A percentile compares a stretch with the other conserved stretches of the same genome.
phyloP scores from a whole-genome alignment of 352 stramenopile genomes.

The Phytophthora sojae region DNA sequence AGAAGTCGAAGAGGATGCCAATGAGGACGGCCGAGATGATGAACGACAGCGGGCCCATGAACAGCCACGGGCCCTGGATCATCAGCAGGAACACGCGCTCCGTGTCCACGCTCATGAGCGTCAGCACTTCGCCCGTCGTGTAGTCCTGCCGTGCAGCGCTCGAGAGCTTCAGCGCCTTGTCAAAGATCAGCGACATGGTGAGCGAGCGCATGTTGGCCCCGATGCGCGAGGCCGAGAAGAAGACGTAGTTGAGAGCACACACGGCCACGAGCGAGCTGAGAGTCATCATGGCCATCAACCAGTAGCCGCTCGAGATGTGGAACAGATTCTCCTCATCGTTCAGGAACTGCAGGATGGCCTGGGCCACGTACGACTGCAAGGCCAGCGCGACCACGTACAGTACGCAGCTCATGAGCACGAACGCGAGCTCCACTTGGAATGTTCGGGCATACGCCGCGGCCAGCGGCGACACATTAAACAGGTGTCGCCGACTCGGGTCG shows the following conservation, averaged over 20 bases:
- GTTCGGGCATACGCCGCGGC: conserved; percentile 20
- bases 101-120: conserved; percentile 48
- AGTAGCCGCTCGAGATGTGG: conserved; percentile 38
- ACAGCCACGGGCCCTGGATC: conserved; percentile 37
- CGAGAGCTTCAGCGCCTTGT: conserved; percentile 72
- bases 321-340: conserved; percentile 41
- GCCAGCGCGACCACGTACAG: conserved; percentile 39
- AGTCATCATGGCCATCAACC: conserved; percentile 38
- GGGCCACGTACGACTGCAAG: conserved; percentile 35
- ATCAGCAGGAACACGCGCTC: conserved; percentile 49
- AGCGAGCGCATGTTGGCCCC: conserved; percentile 51
- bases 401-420: conserved; percentile 28
- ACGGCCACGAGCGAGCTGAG: conserved; percentile 34
- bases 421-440: conserved; percentile 22
- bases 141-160: conserved; percentile 47
- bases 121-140: conserved; percentile 49
- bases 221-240: conserved; percentile 41
- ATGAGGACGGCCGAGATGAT: conserved; percentile 38
- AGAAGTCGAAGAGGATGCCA: conserved; percentile 41
- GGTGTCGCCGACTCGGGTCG: conserved; percentile 12
- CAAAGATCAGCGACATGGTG: conserved; percentile 49
- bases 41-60: conserved; percentile 38
- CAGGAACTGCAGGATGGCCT: conserved; percentile 41
- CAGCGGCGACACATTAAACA: conserved; percentile 29
- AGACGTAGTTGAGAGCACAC: conserved; percentile 45